Percentiles rank a stretch among this genome's conserved stretches.
phyloP scores from a whole-genome alignment of 2,329 filamentous ascomycete species.

The Hirsutella minnesotensis region DNA sequence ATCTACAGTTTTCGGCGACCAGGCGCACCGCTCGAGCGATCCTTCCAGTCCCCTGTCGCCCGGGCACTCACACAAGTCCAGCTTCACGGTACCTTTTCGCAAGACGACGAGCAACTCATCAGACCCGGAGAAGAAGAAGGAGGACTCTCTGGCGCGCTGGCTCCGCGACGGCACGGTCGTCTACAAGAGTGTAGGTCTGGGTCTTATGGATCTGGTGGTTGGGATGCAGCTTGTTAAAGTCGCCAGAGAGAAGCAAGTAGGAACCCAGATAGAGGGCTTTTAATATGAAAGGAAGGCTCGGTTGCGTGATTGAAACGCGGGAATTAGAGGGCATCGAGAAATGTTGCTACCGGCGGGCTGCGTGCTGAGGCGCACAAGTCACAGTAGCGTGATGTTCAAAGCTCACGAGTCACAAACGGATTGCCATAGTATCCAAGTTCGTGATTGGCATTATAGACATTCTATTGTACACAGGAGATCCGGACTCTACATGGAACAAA shows the following conservation, averaged over 20 bases:
- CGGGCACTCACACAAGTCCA: slow-evolving; percentile 16
- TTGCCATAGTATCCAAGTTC: no score
- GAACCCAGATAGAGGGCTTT: slow-evolving; percentile 31
- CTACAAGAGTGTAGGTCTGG: slow-evolving; percentile 57
- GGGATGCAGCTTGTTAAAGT: slow-evolving; percentile 45
- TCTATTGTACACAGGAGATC: slow-evolving; percentile 14
- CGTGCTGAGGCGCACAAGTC: no score
- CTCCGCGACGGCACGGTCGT: slow-evolving; percentile 51
- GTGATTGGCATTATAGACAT: no score
- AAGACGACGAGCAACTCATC: slow-evolving; percentile 15
- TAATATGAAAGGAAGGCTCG: slow-evolving; percentile 2
- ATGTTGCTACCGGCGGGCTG: no score
- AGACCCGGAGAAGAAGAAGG: slow-evolving; percentile 29
- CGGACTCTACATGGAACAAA: neutral
- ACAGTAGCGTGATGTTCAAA: no score
- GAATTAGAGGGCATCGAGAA: no score
- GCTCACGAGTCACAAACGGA: no score
- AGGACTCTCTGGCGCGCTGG: slow-evolving; percentile 43
- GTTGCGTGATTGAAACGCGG: no score
- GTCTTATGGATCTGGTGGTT: slow-evolving; percentile 54
- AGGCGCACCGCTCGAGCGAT: slow-evolving; percentile 16
- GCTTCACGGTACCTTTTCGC: slow-evolving; percentile 19
- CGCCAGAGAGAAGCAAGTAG: slow-evolving; percentile 42
- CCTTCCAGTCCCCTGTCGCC: slow-evolving; percentile 19
- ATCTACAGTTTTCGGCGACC: slow-evolving; percentile 24